A percentile compares a stretch with the other conserved stretches of the same genome.
Evolutionary conservation across 805 yeast genomes (phyloP).

Genomic region (Sungouiozyma intestinalis): DNA sequence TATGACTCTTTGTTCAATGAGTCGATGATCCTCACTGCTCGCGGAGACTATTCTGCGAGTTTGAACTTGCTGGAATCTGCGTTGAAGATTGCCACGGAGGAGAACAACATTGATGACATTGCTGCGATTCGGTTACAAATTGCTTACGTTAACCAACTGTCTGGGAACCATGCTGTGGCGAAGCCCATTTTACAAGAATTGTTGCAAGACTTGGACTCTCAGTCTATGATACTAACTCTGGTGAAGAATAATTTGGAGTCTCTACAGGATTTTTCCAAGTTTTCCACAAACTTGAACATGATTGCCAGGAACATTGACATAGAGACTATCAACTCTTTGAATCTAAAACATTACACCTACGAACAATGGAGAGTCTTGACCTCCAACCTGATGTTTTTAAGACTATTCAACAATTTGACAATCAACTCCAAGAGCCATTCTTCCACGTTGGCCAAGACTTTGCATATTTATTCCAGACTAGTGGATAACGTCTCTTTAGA

Average conservation of each 20-base stretch:
- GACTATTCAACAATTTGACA: conserved; percentile 19
- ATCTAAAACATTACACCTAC: conserved; percentile 14
- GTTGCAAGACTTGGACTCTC: conserved; percentile 17
- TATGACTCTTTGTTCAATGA: conserved; percentile 61
- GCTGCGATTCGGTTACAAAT: conserved; percentile 52
- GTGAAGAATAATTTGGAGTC: conserved; percentile 26
- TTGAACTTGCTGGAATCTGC: conserved; percentile 39
- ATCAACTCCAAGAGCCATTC: conserved; percentile 9
- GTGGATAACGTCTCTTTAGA: conserved; percentile 19
- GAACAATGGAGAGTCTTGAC: conserved; percentile 20
- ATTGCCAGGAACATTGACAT: conserved; percentile 27
- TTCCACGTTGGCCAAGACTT: conserved; percentile 16
- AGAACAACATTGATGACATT: conserved; percentile 37
- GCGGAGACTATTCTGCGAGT: conserved; percentile 32
- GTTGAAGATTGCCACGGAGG: conserved; percentile 31
- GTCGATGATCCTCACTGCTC: conserved; percentile 43
- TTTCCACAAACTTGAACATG: conserved; percentile 22
- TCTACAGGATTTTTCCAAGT: conserved; percentile 23
- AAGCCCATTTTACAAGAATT: conserved; percentile 27
- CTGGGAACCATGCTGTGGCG: conserved; percentile 31
- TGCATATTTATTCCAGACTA: conserved; percentile 13
- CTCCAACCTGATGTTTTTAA: conserved; percentile 16
- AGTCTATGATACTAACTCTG: conserved; percentile 23
- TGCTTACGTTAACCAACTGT: conserved; percentile 42
- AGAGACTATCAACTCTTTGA: conserved; percentile 15